Conservation (phyloP, 805 yeast genomes). For the Jamesozyma rosinii region DNA sequence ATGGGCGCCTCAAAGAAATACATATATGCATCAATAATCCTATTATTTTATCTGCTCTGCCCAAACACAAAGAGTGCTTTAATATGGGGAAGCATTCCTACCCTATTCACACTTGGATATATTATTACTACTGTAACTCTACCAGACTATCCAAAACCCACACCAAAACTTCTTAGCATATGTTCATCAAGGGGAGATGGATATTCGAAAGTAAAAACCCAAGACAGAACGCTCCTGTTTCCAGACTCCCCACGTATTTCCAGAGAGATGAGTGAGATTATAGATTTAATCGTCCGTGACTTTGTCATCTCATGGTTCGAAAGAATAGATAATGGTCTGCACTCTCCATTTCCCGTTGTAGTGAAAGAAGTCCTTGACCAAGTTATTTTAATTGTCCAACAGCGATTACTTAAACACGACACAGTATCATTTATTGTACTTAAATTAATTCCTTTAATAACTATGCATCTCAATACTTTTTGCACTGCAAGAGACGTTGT, state of each 20-base stretch:
- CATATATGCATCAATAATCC: not conserved
- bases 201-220: not conserved
- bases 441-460: conserved; percentile 52
- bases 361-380: conserved; percentile 36
- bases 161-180: not conserved
- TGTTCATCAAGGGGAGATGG: not conserved
- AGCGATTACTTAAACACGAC: conserved; percentile 39
- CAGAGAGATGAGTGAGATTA: conserved; percentile 37
- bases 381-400: conserved; percentile 36
- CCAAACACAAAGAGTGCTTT: not conserved
- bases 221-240: not conserved
- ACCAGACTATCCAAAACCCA: not conserved
- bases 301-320: conserved; percentile 51
- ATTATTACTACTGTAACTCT: not conserved
- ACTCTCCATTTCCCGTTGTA: conserved; percentile 32
- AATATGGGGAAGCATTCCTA: not conserved
- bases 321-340: conserved; percentile 31
- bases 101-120: not conserved
- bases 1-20: not conserved
- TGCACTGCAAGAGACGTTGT: conserved; percentile 34
- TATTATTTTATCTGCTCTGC: not conserved
- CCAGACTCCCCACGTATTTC: conserved; percentile 24
- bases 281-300: conserved; percentile 40
- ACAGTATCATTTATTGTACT: conserved; percentile 49
- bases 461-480: conserved; percentile 52